These are phyloP conservation scores for Backusella psychrophila DNA, from an alignment of 192 early-diverging fungal species.

Conservation along the genomic window DNA sequence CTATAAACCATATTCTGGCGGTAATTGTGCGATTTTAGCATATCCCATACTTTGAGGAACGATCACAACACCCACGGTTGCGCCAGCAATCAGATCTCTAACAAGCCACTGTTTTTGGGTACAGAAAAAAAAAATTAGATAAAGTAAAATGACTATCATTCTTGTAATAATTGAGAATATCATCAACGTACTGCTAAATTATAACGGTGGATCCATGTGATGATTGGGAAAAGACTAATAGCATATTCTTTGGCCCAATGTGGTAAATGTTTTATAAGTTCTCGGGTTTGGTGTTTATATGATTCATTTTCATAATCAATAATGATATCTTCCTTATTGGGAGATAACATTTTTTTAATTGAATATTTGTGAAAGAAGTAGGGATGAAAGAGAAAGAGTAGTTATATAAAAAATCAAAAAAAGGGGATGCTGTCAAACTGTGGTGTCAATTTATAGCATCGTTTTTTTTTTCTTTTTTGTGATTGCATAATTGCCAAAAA, in stretches of 20 bases:
- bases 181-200: slow-evolving; percentile 19
- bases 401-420: background rate
- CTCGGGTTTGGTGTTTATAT: slow-evolving; percentile 14
- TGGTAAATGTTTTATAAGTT: slow-evolving; percentile 25
- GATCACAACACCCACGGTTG: slow-evolving; percentile 75
- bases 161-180: background rate
- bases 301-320: slow-evolving; percentile 33
- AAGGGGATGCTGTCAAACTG: background rate
- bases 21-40: slow-evolving; percentile 69
- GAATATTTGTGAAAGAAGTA: background rate
- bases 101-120: slow-evolving; percentile 38
- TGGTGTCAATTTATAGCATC: background rate
- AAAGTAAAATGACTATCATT: background rate
- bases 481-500: background rate
- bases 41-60: slow-evolving; percentile 77
- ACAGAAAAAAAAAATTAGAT: background rate
- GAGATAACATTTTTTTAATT: background rate
- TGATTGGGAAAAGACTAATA: slow-evolving; percentile 30
- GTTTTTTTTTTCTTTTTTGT: background rate
- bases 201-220: slow-evolving; percentile 36
- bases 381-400: background rate
- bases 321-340: slow-evolving; percentile 13
- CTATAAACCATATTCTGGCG: slow-evolving; percentile 75
- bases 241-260: slow-evolving; percentile 20
- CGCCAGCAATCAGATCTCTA: slow-evolving; percentile 63